Percentiles rank a stretch among this genome's conserved stretches.
Evolutionary conservation across 2,329 filamentous ascomycete genomes (phyloP).

Genomic region (Pseudopyricularia cyperi): DNA sequence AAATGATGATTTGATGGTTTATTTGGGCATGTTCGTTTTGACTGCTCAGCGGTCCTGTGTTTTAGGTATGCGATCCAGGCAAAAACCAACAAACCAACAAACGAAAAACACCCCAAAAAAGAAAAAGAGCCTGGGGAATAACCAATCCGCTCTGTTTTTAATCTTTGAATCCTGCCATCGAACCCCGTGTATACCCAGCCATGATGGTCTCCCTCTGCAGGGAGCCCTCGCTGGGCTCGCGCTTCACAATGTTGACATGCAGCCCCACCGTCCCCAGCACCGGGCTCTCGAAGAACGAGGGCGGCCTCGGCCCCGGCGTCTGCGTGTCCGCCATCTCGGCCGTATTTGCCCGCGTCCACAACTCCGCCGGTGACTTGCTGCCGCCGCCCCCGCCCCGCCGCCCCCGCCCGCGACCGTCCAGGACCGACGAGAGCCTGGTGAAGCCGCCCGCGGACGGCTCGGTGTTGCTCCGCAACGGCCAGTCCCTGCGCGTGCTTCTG

Average conservation of each 20-base stretch:
- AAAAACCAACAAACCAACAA: too few species aligned
- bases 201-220: background rate
- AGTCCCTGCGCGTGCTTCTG: background rate
- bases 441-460: background rate
- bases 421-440: background rate
- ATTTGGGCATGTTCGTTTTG: too few species aligned
- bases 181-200: background rate
- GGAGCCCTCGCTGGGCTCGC: background rate
- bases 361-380: background rate
- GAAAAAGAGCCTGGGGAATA: too few species aligned
- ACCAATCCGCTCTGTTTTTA: too few species aligned
- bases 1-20: too few species aligned
- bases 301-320: background rate
- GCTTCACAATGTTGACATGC: background rate
- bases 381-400: background rate
- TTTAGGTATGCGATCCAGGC: too few species aligned
- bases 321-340: background rate
- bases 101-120: too few species aligned
- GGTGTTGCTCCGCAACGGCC: background rate
- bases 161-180: too few species aligned
- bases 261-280: conserved; percentile 1
- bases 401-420: background rate
- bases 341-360: conserved; percentile 2
- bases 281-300: conserved; percentile 1
- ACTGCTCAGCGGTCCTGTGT: too few species aligned